Evolutionary conservation across 1,284 basidiomycete species (phyloP).

Genomic region (Neotropicomus parvogracilis): DNA sequence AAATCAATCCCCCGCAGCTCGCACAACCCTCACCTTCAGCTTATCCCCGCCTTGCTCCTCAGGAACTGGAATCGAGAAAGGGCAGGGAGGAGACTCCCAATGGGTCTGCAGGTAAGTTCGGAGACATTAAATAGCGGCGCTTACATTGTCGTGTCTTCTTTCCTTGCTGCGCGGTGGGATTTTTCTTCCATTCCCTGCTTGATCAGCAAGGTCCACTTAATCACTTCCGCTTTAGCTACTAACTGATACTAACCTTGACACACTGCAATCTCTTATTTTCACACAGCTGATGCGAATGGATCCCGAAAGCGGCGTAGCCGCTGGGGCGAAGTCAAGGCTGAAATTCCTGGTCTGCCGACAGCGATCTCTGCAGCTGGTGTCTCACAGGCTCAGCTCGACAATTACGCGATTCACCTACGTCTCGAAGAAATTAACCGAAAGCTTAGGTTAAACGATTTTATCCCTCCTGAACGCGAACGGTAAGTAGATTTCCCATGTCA

Average conservation of each 20-base stretch:
- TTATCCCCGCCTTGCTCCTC: conserved; percentile 63
- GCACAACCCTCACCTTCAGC: conserved; percentile 83
- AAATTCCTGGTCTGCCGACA: conserved; percentile 87
- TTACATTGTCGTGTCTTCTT: conserved; percentile 32
- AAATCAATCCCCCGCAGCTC: conserved; percentile 70
- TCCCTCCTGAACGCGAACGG: conserved; percentile 95
- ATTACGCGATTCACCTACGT: conserved; percentile 91
- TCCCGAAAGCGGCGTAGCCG: conserved; percentile 91
- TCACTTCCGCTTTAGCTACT: conserved; percentile 47
- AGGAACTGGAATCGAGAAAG: conserved; percentile 53
- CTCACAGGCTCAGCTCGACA: conserved; percentile 89
- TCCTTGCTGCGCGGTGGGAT: conserved; percentile 34
- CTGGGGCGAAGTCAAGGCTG: conserved; percentile 89
- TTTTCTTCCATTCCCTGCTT: conserved; percentile 25
- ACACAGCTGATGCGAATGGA: conserved; percentile 69
- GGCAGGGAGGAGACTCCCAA: conserved; percentile 60
- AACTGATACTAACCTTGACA: conserved; percentile 55
- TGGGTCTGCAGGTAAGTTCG: conserved; percentile 56
- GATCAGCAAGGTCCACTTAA: conserved; percentile 34
- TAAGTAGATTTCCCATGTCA: conserved; percentile 27
- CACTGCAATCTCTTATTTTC: conserved; percentile 39
- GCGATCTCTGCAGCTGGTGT: conserved; percentile 90
- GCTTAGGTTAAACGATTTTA: conserved; percentile 88
- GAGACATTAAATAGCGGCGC: conserved; percentile 31
- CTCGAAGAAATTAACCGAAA: conserved; percentile 98